Evolutionary conservation across 163 green algal species (phyloP).

Genomic region (Prototheca stagnorum): DNA sequence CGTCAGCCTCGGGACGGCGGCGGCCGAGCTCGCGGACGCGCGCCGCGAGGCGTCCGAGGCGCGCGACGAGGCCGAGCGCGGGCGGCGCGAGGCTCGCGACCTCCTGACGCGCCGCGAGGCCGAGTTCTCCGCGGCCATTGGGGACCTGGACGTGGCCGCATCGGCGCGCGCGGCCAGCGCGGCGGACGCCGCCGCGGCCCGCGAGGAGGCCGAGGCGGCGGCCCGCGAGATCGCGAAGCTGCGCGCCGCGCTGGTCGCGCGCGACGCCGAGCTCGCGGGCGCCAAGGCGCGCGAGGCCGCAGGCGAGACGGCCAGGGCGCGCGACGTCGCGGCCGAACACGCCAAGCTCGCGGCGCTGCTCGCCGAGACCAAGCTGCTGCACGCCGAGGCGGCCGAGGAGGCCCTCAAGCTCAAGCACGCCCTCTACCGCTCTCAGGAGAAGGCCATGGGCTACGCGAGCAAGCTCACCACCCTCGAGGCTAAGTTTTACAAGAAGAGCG

Average conservation of each 20-base stretch:
- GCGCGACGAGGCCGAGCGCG: too few relatives aligned
- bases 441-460: constrained; percentile 13
- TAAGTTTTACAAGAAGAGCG: constrained; percentile 11
- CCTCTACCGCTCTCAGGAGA: constrained; percentile 21
- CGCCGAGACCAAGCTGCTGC: constrained; percentile 18
- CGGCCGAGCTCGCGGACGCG: too few relatives aligned
- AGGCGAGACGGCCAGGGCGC: background rate
- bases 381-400: constrained; percentile 12
- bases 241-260: background rate
- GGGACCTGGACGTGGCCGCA: background rate
- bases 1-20: too few relatives aligned
- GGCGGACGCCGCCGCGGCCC: background rate
- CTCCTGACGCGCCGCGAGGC: too few relatives aligned
- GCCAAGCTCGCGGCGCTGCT: constrained; percentile 19
- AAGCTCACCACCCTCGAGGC: constrained; percentile 20
- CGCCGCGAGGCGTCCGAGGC: too few relatives aligned
- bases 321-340: too few relatives aligned
- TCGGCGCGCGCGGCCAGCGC: background rate
- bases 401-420: constrained; percentile 10
- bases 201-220: constrained; percentile 10
- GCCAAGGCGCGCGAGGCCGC: background rate
- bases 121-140: too few relatives aligned
- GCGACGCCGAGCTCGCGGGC: background rate
- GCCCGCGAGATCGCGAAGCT: background rate
- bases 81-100: too few relatives aligned